phyloP scores from a whole-genome alignment of 495 filamentous ascomycete genomes.

The Corynascus novoguineensis region DNA sequence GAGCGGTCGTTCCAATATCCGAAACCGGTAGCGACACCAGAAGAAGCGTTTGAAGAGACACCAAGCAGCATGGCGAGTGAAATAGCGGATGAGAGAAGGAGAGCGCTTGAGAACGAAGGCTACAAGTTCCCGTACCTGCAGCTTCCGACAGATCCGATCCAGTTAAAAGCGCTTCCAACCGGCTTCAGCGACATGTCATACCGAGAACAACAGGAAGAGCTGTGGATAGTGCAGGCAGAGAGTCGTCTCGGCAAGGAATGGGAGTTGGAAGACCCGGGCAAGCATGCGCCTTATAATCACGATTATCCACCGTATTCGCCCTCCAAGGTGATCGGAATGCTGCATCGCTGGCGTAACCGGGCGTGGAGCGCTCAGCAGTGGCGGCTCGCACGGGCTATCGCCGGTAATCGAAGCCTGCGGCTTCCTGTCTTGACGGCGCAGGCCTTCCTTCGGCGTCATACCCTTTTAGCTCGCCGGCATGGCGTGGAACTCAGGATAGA shows the following conservation, averaged over 20 bases:
- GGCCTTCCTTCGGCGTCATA: conserved; percentile 28
- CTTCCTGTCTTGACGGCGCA: conserved; percentile 32
- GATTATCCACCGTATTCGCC: conserved; percentile 16
- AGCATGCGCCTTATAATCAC: not conserved
- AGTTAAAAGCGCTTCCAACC: conserved; percentile 6
- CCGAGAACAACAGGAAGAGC: conserved; percentile 12
- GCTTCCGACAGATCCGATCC: not conserved
- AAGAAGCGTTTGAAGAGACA: not conserved
- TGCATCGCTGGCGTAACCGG: conserved; percentile 8
- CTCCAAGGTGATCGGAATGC: conserved; percentile 12
- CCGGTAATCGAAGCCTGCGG: conserved; percentile 21
- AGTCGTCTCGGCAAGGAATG: conserved; percentile 4
- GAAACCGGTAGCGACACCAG: too few species aligned
- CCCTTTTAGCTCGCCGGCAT: conserved; percentile 2
- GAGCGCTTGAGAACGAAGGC: not conserved
- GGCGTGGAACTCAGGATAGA: conserved; percentile 10
- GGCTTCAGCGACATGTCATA: conserved; percentile 14
- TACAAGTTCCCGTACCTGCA: not conserved
- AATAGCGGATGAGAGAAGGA: too few species aligned
- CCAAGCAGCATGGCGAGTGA: not conserved
- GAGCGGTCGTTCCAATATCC: not conserved
- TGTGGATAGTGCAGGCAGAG: conserved; percentile 8
- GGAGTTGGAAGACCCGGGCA: not conserved
- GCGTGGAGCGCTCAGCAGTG: conserved; percentile 10
- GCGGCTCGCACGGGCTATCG: conserved; percentile 16